Base-by-base conservation (phyloP, 352 stramenopile species). In the Globisporangium radiosum region DNA sequence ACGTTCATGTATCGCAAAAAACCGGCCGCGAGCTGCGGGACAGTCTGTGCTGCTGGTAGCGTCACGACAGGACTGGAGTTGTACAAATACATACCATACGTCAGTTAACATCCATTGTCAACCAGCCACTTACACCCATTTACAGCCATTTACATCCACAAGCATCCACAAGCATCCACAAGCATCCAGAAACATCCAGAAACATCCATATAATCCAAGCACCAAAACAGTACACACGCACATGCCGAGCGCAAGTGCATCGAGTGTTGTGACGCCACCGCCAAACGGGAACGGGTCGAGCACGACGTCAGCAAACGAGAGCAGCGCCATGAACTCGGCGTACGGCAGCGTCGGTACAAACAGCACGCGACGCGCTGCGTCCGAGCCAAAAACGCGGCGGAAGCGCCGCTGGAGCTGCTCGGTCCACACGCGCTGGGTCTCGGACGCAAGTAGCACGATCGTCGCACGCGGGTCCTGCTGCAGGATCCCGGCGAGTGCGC, bases 241-340 rank as follows among this genome's bases (percentile, higher is more conserved):
- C 72, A 85, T 79, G 60, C 85, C 85, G 52, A 89, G 75, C 17
- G 83, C 72, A 58, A 96, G 71, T 2, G 82, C 78, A 40, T 96
- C 87, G 37, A 96, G 75, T 7, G 79, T 88, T 5, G 85, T 95
- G 40, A 96, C 84, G 36, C 87, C 85, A 13, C 87, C 85, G 36
- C 85, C 87, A 39, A 94, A 95, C 36, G 85, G 84, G 47, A 92
- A 94, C 40, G 85, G 78, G 56, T 96, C 87, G 7, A 96, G 63
- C 8, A 92, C 61, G 19, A 96, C 84, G 58, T 92, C 84, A 3
- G 78, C 70, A 7, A 66, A 57, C 9, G 71, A 62, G 37, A 92
- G 67, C 13, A 90, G 62, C 1, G 66, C 69, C 44, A 86, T 72
- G 57, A 86, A 92, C 14, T 78, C 68, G 3, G 65, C 54, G 60